Conservation (phyloP, 2,329 filamentous ascomycete genomes). For the Trichophyton rubrum region DNA sequence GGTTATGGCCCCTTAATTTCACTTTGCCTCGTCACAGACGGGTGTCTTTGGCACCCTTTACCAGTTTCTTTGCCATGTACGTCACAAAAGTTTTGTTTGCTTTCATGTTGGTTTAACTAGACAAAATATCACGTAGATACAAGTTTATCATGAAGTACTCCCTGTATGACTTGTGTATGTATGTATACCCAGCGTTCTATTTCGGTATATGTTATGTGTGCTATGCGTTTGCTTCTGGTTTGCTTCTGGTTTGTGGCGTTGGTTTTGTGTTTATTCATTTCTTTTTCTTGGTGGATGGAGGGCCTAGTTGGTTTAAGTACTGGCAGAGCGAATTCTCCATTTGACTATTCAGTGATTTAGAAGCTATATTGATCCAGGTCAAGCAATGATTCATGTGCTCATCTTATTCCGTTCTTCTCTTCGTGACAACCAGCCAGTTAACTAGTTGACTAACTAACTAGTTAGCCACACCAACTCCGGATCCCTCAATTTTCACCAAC, state of each 20-base stretch:
- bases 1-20: constrained; percentile 54
- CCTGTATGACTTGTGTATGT: constrained; percentile 2
- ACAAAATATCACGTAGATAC: constrained; percentile 1
- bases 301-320: no score
- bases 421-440: no score
- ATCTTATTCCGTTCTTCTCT: no score
- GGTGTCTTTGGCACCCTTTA: neutral
- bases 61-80: neutral
- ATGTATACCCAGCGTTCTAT: neutral
- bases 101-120: constrained; percentile 1
- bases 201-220: neutral
- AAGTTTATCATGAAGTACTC: neutral
- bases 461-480: neutral
- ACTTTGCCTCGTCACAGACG: constrained; percentile 5
- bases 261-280: neutral
- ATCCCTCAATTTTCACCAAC: neutral
- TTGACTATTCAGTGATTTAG: neutral
- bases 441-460: no score
- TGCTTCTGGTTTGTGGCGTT: neutral
- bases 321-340: no score
- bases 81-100: neutral
- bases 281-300: neutral
- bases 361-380: no score
- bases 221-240: neutral
- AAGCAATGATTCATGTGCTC: neutral